A percentile compares a stretch with the other conserved stretches of the same genome.
Conservation (phyloP, 306 rosid genomes). For the Glycine soja region DNA sequence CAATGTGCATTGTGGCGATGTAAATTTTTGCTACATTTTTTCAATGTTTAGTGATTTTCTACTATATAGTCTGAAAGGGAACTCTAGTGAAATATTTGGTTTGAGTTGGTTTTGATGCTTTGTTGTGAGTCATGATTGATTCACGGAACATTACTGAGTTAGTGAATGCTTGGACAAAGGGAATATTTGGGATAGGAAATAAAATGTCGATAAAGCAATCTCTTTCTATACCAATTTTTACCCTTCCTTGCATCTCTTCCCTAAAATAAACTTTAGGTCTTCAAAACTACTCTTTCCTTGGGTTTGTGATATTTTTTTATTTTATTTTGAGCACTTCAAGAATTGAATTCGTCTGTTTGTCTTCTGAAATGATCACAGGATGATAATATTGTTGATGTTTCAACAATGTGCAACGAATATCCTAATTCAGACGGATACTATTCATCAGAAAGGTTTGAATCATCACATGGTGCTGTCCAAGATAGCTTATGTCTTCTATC, state of each 20-base stretch:
- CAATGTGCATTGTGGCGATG: conserved; percentile 22
- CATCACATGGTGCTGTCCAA: conserved; percentile 12
- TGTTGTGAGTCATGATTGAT: background rate
- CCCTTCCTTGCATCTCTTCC: background rate
- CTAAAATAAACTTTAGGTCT: background rate
- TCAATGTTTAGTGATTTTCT: conserved; percentile 38
- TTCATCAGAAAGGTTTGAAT: conserved; percentile 13
- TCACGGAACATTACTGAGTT: background rate
- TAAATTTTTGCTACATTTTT: conserved; percentile 11
- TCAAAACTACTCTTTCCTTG: conserved; percentile 22
- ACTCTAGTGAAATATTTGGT: background rate
- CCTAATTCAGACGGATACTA: conserved; percentile 29
- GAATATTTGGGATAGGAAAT: background rate
- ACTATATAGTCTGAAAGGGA: background rate
- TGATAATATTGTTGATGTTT: conserved; percentile 1
- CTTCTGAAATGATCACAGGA: conserved; percentile 46
- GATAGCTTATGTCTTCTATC: background rate
- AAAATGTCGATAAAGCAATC: background rate
- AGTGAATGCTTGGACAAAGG: background rate
- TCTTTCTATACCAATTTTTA: background rate
- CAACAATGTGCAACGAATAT: background rate
- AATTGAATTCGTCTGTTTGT: conserved; percentile 19
- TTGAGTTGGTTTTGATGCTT: conserved; percentile 33
- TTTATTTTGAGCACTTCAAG: conserved; percentile 2
- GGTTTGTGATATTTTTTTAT: background rate